A percentile compares a stretch with the other conserved stretches of the same genome.
Conservation (phyloP, 495 filamentous ascomycete species). For the Stereocaulon alpinum region DNA sequence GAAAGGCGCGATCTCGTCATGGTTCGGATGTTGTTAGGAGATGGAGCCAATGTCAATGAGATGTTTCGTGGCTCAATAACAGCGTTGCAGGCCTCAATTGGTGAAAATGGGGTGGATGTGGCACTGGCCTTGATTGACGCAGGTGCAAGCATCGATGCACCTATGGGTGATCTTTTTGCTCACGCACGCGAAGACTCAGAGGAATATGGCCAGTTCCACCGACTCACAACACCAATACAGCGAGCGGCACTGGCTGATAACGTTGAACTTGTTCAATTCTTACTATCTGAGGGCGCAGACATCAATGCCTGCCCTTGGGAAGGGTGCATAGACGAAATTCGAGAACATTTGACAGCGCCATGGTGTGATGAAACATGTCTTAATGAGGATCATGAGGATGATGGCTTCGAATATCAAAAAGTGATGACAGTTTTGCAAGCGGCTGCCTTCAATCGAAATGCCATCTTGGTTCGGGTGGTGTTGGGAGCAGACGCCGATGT, state of each 20-base stretch:
- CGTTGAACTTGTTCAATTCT: slow-evolving; percentile 20
- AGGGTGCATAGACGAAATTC: neutral
- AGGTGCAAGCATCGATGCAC: neutral
- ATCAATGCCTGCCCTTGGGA: slow-evolving; percentile 19
- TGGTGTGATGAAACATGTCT: no score
- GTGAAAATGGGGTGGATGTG: neutral
- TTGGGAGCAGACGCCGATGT: slow-evolving; percentile 11
- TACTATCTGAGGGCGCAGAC: slow-evolving; percentile 26
- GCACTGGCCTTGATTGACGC: neutral
- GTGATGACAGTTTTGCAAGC: slow-evolving; percentile 10
- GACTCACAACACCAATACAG: slow-evolving; percentile 16
- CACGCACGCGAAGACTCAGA: neutral
- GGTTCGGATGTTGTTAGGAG: neutral
- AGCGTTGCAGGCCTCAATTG: neutral
- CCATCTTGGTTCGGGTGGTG: slow-evolving; percentile 1
- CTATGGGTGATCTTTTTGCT: neutral
- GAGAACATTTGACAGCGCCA: neutral
- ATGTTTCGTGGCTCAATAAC: neutral
- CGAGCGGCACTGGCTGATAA: slow-evolving; percentile 27
- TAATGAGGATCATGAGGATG: neutral
- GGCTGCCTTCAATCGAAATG: slow-evolving; percentile 1
- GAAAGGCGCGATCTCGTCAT: neutral
- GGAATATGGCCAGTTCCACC: neutral
- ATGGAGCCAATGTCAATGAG: neutral
- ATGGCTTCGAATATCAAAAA: neutral